A percentile compares a stretch with the other conserved stretches of the same genome.
Evolutionary conservation across 1,139 yeast species (phyloP).

Genomic region (Meyerozyma smithsonii): DNA sequence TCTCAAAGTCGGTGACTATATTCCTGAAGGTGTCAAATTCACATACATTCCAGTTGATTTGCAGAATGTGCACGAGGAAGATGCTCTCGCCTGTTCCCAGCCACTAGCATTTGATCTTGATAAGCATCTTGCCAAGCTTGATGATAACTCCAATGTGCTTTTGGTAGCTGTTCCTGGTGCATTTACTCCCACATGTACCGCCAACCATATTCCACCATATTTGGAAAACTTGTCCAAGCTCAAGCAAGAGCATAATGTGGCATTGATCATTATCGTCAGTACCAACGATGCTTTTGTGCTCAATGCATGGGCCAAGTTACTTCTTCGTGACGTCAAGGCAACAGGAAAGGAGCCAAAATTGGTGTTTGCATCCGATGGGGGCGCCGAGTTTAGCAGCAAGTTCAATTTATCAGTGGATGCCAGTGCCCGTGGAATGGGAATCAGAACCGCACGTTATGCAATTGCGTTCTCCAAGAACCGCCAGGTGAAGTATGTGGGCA

Average conservation of each 20-base stretch:
- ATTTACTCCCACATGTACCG: constrained; percentile 29
- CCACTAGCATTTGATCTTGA: constrained; percentile 23
- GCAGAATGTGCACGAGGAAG: constrained; percentile 11
- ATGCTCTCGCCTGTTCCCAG: constrained; percentile 20
- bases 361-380: constrained; percentile 24
- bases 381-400: constrained; percentile 18
- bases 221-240: constrained; percentile 17
- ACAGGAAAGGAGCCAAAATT: constrained; percentile 15
- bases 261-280: constrained; percentile 19
- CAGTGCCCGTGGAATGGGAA: constrained; percentile 14
- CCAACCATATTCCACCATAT: constrained; percentile 26
- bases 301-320: constrained; percentile 29
- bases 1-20: constrained; percentile 15
- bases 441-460: constrained; percentile 14
- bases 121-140: constrained; percentile 14
- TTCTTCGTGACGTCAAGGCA: constrained; percentile 15
- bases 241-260: constrained; percentile 17
- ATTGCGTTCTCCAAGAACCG: constrained; percentile 12
- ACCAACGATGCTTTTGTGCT: constrained; percentile 28
- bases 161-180: constrained; percentile 29
- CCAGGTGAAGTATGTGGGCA: constrained; percentile 11
- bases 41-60: constrained; percentile 24
- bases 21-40: constrained; percentile 21
- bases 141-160: constrained; percentile 15
- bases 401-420: constrained; percentile 20